Evolutionary conservation across 1,139 yeast genomes (phyloP), one percentile per base, ranked within the genome.

Genomic region (Candida albicans): DNA sequence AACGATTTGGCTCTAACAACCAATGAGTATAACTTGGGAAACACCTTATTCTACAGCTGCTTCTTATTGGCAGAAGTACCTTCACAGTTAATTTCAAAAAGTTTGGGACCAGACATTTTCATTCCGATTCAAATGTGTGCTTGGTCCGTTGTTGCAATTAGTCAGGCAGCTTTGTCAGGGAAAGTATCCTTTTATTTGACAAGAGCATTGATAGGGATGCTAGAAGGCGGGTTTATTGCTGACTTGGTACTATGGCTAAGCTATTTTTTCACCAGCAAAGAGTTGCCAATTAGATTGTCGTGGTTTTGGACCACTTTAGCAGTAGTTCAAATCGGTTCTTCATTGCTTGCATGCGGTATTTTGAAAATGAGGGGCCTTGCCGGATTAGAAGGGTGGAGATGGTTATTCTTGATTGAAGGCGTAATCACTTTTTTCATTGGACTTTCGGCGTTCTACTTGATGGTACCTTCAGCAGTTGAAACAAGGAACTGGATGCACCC

Each of bases 321-420:
- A 4, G 18, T 62, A 56, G 58, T 54, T 2, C 67, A 61, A 52
- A 67, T 73, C 38, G 31, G 60, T 34, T 60, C 77, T 33, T 59
- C 78, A 11, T 52, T 79, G 24, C 52, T 64, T 33, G 70, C 70
- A 0, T 64, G 62, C 51, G 70, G 64, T 1, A 42, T 66, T 3
- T 58, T 65, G 46, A 56, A 59, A 47, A 48, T 59, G 55, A 50
- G 63, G 47, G 62, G 62, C 10, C 39, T 50, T 9, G 48, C 67
- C 68, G 61, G 61, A 4, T 9, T 48, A 37, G 58, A 63, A 34
- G 87, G 87, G 15, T 82, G 87, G 87, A 67, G 75, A 50, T 83
- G 84, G 83, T 61, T 84, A 24, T 84, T 84, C 53, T 57, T 84
- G 24, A 63, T 84, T 40, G 90, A 84, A 56, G 90, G 90, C 1